Base-by-base conservation (phyloP, 148 eudicot species). In the Persicaria maculosa region DNA sequence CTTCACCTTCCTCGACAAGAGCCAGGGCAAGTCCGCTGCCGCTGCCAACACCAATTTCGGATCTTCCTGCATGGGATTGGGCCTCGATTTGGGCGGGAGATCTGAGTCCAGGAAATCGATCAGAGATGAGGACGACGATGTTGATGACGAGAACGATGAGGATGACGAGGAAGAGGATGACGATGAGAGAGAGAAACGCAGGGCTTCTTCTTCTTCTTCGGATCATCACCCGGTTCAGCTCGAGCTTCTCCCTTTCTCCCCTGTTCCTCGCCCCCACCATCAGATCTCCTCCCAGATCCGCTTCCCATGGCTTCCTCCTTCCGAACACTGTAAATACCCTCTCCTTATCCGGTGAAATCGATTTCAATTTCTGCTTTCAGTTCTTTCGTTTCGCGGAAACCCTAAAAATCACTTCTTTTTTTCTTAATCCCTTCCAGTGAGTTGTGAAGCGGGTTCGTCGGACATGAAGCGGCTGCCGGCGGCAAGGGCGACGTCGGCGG, bases 61-160 rank as follows among this genome's bases (percentile, higher is more conserved):
- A 19, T 73, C 59, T n/a, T 46, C 73, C 19, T 71, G 73, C 36
- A 71, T 71, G 53, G 73, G 73, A 17, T 45, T 71, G 73, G 73
- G 73, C 15, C 73, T 71, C 6, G 73, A 48, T 71, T 36, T 71
- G 2, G 50, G 73, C 36, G 53, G 73, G 45, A 46, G 15, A 20
- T 45, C 52, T 11, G 52, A 0, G 46, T 0, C 5, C 15, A 12
- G 31, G 71, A 68, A 47, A 68, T 19, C 47, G 43, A 67, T 11
- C 11, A 12, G 47, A 67, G 47, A 44, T 7, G 71, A 20, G 5
- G 52, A 43, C 0, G 73, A 71, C 15, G 73, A 71, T 3, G 53
- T 8, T 6, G 15, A 70, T 1, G 53, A 70, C 0, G 73, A 46
- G 4, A 25, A 71, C 2, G 73, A 71, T 7, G 50, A 70, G 14